Evolutionary conservation across 495 filamentous ascomycete species (phyloP).

Genomic region (Podospora bellae-mahoneyi): DNA sequence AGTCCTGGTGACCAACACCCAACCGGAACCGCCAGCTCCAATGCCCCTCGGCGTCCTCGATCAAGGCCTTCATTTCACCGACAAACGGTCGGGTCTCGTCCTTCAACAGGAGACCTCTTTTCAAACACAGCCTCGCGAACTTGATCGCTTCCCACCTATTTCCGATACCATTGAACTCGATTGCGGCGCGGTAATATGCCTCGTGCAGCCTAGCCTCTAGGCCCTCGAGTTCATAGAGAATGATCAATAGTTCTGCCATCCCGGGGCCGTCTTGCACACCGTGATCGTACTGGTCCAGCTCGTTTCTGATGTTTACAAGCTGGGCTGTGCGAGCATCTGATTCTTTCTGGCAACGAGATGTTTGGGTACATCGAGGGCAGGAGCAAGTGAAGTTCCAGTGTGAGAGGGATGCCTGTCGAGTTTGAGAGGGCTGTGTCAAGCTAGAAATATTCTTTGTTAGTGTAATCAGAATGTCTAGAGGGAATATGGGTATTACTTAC

Average conservation of each 20-base stretch:
- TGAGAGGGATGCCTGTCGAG: conserved; percentile 28
- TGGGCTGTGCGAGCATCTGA: conserved; percentile 30
- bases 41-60: neutral
- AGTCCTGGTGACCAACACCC: neutral
- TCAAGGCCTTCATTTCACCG: neutral
- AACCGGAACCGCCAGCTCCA: conserved; percentile 7
- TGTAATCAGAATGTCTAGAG: neutral
- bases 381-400: conserved; percentile 38
- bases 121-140: neutral
- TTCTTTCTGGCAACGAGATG: conserved; percentile 29
- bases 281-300: conserved; percentile 34
- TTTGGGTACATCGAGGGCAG: conserved; percentile 32
- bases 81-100: conserved; percentile 1
- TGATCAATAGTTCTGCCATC: neutral
- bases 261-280: neutral
- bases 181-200: conserved; percentile 2
- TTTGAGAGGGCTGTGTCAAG: conserved; percentile 27
- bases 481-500: conserved; percentile 17
- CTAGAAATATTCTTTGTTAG: conserved; percentile 14
- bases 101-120: neutral
- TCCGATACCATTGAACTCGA: neutral
- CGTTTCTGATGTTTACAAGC: conserved; percentile 28
- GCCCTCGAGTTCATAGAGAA: conserved; percentile 3
- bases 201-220: conserved; percentile 4
- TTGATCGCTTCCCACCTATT: neutral